phyloP scores from a whole-genome alignment of 345 rosid species.

The Ceriops zippeliana region DNA sequence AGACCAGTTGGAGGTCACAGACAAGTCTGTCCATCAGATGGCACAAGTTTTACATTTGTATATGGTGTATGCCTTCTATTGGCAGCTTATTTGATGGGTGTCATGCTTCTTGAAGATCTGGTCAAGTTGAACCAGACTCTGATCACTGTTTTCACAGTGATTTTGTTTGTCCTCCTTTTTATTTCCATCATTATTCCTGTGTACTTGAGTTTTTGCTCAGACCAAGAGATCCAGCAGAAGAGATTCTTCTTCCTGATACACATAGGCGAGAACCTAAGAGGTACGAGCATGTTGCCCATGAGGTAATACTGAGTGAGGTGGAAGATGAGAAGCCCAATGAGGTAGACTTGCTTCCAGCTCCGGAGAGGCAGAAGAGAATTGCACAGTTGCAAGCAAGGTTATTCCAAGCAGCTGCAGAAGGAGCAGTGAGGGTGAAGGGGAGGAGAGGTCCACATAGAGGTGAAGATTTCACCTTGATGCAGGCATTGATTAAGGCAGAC shows the following conservation, averaged over 20 bases:
- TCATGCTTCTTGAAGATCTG: conserved; percentile 83
- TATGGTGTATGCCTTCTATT: conserved; percentile 73
- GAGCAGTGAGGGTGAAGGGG: conserved; percentile 79
- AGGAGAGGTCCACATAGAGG: conserved; percentile 82
- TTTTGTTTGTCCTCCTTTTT: conserved; percentile 59
- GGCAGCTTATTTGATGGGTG: conserved; percentile 84
- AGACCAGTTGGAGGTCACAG: conserved; percentile 93
- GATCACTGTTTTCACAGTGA: conserved; percentile 42
- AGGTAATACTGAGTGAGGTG: conserved; percentile 78
- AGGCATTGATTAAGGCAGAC: conserved; percentile 89
- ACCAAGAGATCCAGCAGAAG: conserved; percentile 41
- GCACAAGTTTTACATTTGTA: conserved; percentile 55
- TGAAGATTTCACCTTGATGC: conserved; percentile 85
- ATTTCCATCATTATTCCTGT: conserved; percentile 69
- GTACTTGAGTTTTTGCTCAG: conserved; percentile 45
- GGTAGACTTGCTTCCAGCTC: conserved; percentile 79
- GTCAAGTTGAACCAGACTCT: conserved; percentile 48
- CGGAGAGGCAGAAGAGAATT: conserved; percentile 72
- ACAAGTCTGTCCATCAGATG: conserved; percentile 68
- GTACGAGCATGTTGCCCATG: conserved; percentile 30
- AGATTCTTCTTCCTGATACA: conserved; percentile 50
- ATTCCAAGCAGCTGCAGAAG: conserved; percentile 83
- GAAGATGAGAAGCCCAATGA: conserved; percentile 93
- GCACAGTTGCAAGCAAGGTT: conserved; percentile 75
- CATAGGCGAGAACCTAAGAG: conserved; percentile 46